Conservation (phyloP, 106 monocot species). For the Alisma plantagoaquatica region DNA sequence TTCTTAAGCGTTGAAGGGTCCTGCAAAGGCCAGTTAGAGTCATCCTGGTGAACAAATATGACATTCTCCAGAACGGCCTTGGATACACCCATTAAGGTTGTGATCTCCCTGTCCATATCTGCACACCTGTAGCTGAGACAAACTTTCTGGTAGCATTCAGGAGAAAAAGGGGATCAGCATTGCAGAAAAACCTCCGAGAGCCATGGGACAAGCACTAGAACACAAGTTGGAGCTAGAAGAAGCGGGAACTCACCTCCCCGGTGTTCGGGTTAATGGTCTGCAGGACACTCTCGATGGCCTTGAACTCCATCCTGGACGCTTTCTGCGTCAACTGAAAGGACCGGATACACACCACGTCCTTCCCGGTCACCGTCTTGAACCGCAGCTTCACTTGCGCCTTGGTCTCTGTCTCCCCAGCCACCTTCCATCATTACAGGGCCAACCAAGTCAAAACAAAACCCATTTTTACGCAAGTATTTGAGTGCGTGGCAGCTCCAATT, state of each 20-base stretch:
- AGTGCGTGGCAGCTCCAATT: not conserved
- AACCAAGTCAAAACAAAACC: not conserved
- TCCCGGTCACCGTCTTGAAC: conserved; percentile 94
- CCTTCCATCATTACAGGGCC: conserved; percentile 54
- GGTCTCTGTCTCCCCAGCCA: conserved; percentile 95
- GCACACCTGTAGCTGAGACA: conserved; percentile 98
- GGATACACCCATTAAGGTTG: conserved; percentile 92
- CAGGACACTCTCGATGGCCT: conserved; percentile 97
- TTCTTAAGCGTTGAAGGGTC: conserved; percentile 96
- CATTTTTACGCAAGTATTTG: too few relatives aligned
- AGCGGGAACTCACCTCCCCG: conserved; percentile 68
- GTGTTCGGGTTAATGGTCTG: conserved; percentile 96
- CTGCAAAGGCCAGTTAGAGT: conserved; percentile 98
- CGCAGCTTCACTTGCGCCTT: conserved; percentile 96
- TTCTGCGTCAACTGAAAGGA: conserved; percentile 99
- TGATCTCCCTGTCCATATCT: conserved; percentile 98
- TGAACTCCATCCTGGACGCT: conserved; percentile 99
- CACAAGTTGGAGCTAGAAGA: too few relatives aligned
- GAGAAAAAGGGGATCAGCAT: too few relatives aligned
- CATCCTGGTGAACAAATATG: conserved; percentile 99
- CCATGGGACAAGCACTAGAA: too few relatives aligned
- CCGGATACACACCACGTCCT: conserved; percentile 94
- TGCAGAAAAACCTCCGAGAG: too few relatives aligned
- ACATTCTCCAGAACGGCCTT: conserved; percentile 97
- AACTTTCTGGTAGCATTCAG: conserved; percentile 97